phyloP scores from a whole-genome alignment of 129 eudicot genomes.

The Chrysanthemum makinoi region DNA sequence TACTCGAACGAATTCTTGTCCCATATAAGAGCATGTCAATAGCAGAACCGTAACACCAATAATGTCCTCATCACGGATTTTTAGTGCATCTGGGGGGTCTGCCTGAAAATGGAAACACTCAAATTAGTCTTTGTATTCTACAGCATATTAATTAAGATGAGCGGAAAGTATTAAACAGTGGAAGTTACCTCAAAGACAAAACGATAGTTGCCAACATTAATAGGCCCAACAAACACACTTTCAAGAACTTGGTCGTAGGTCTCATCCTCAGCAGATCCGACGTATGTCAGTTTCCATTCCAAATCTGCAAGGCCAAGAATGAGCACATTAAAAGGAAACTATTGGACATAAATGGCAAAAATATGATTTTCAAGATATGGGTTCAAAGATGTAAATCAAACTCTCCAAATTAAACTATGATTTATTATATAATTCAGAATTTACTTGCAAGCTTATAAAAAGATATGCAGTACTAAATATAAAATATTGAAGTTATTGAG shows the following conservation, averaged over 20 bases:
- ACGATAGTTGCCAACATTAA: conserved; percentile 70
- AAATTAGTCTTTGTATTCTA: neutral
- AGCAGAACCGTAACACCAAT: conserved; percentile 68
- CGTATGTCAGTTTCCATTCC: conserved; percentile 82
- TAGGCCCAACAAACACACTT: conserved; percentile 86
- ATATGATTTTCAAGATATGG: too few species aligned
- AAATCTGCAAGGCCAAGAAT: conserved; percentile 40
- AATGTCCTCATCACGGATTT: conserved; percentile 69
- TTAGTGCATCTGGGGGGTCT: conserved; percentile 67
- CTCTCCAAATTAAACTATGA: too few species aligned
- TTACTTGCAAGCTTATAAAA: too few species aligned
- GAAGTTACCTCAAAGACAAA: conserved; percentile 56
- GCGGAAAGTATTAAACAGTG: too few species aligned
- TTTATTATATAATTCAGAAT: too few species aligned
- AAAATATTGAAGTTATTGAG: too few species aligned
- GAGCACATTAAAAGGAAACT: too few species aligned
- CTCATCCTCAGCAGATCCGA: conserved; percentile 95
- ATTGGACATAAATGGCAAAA: too few species aligned
- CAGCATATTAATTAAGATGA: neutral
- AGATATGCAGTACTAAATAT: too few species aligned
- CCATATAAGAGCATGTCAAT: conserved; percentile 69
- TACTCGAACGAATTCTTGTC: conserved; percentile 72
- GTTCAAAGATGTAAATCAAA: too few species aligned
- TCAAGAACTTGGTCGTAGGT: conserved; percentile 78
- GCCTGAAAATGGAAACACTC: conserved; percentile 37